Evolutionary conservation across 2,329 filamentous ascomycete species (phyloP), one percentile per base, ranked within the genome.

Genomic region (Hypoxylon sp.): DNA sequence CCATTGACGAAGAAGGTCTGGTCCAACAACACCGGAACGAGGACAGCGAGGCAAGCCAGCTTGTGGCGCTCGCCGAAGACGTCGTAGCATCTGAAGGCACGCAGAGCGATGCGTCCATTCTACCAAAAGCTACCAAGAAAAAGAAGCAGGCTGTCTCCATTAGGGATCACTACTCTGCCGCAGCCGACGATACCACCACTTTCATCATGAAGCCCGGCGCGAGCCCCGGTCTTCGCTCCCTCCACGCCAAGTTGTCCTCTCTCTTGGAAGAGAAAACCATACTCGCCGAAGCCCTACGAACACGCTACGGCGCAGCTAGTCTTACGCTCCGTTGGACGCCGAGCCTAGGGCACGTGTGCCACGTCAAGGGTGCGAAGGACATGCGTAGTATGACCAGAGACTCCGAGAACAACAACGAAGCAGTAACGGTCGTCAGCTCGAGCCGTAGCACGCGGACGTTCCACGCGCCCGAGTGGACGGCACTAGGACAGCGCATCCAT

Each of bases 1-100:
- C 95, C 3, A 97, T 99, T 64, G 96, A 99, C 75, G 96, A 98
- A 80, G 94, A 98, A 70, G 93, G 94, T 0, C 83, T 98, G n/a
- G 85, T 90, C 14, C 89, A 93, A 72, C 91, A 93, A 74, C 94
- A 98, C 74, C 88, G 91, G 37, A 86, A 91, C 1, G 90, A 96
- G 72, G 90, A 95, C 67, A 89, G 87, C 57, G 89, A 93, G 70
- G 89, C 90, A 0, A 88, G 86, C 19, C 88, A 91, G 67, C 89
- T 96, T 74, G 87, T 92, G 24, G 87, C 88, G 1, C 83, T 97
- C 52, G 93, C 93, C 5, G 88, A 94, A 76, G 87, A 91, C 63
- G 87, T 95, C 10, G 84, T 93, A 19, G 83, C 85, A 26, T 85
- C 87, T 33, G 91, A 94, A 78, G 92, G 89, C 3, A 81, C 85